These are phyloP conservation scores for Yamadazyma kitorensis DNA, from an alignment of 805 yeast species.

Conservation along the genomic window DNA sequence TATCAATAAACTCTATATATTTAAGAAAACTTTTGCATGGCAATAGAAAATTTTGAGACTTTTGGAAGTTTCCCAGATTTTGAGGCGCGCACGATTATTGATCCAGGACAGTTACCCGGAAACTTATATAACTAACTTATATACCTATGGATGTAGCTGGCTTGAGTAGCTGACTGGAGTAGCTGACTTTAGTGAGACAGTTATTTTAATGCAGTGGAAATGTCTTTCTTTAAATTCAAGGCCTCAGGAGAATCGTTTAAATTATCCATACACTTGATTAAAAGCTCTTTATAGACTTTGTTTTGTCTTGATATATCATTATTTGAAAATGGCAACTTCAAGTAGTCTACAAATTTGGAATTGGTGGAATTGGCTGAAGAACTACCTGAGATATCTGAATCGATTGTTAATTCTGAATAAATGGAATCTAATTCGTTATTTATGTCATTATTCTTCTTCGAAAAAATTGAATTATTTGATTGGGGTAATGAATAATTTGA, in stretches of 20 bases:
- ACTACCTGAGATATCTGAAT: slow-evolving; percentile 4
- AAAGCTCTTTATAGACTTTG: slow-evolving; percentile 8
- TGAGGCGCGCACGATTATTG: no score
- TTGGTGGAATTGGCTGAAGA: slow-evolving; percentile 3
- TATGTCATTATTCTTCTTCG: slow-evolving; percentile 9
- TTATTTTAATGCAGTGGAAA: slow-evolving; percentile 2
- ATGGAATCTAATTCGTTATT: slow-evolving; percentile 24
- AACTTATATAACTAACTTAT: no score
- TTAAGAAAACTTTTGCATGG: no score
- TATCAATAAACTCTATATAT: no score
- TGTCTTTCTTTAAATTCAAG: slow-evolving; percentile 8
- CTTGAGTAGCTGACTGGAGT: no score
- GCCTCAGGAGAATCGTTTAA: slow-evolving; percentile 8
- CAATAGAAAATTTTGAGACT: no score
- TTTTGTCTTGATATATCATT: slow-evolving; percentile 4
- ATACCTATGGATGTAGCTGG: no score
- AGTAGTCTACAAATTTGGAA: slow-evolving; percentile 9
- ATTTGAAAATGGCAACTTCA: slow-evolving; percentile 9
- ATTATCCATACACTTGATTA: slow-evolving; percentile 9
- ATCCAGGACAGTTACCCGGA: no score
- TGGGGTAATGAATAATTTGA: slow-evolving; percentile 11
- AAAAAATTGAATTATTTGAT: slow-evolving; percentile 11
- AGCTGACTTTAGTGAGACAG: no score
- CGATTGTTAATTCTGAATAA: slow-evolving; percentile 21
- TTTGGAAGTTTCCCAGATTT: no score